Evolutionary conservation across 192 early-diverging fungal genomes (phyloP), one percentile per base, ranked within the genome.

Genomic region (Gaertneriomyces sp.): DNA sequence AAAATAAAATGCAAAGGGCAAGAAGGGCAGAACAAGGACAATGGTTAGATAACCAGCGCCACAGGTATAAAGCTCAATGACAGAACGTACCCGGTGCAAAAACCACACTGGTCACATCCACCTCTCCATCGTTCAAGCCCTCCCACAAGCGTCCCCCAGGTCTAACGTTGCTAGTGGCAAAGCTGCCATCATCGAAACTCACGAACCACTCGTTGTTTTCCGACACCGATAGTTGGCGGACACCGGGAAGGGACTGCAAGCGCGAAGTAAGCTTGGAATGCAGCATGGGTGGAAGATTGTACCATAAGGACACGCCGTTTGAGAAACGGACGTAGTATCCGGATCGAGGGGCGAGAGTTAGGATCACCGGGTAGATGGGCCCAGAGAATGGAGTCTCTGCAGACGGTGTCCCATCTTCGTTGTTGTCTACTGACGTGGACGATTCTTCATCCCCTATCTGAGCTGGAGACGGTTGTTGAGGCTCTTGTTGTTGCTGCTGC

Each of bases 121-220:
- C 68, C 45, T 66, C 68, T 14, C 45, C 55, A 8, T 64, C 54
- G 45, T 64, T 61, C 17, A 75, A 40, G 1, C 54, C 68, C 42
- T 75, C 63, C 42, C 39, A 52, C 12, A 75, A 55, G 60, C 60
- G 63, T 6, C 60, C 67, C 8, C 56, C 39, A 38, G 65, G 63
- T 14, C 68, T 44, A 47, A 75, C 66, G 1, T 68, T 64, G 38
- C 63, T 66, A 12, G 73, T 68, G 20, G 73, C 73, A 67, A 75
- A 63, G 33, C 44, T 51, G 12, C 73, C 73, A 47, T 75, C 73
- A 41, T 61, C 51, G 49, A 75, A 75, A 7, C 64, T 54, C 10
- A 63, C 52, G 40, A 75, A 54, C 73, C 73, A 75, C 20, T 70
- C 52, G 25, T 62, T 63, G 60, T 52, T 58, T 5, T 61, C 60